Evolutionary conservation across 139 green algal species (phyloP), one percentile per base, ranked within the genome.

Genomic region (Auxenochlorella pyrenoidosa): DNA sequence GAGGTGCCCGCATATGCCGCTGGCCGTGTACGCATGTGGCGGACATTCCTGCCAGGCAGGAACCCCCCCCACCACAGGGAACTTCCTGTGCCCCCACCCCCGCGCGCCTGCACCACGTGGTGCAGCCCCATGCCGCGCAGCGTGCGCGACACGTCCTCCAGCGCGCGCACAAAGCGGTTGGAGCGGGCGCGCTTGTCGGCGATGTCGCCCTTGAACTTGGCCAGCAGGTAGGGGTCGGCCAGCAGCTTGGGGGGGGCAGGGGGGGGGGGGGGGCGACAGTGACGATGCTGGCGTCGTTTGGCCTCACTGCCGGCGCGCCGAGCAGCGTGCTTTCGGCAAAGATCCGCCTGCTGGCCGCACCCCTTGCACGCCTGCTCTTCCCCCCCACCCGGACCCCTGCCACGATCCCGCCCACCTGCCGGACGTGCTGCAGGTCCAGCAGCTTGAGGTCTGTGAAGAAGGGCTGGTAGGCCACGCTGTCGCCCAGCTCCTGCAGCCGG

Each of bases 191-290:
- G 78, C 84, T 82, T 84, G 54, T 89, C 82, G 8, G 88, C 88
- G 47, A 91, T 84, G 58, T 91, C 88, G 21, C 78, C 72, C 84
- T 87, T 87, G 84, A 91, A 91, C 88, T 91, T 91, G 38, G 76
- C 83, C 40, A 89, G 84, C 88, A 91, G 82, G 79, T 91, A 89
- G 59, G 84, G 88, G 84, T 91, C 84, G 16, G 78, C 78, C 41
- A 88, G 66, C 51, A 87, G 63, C 80, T 85, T 59, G 8, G 30
- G 2, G 22, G 30, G 66, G 18, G 18, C 21, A 40, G n/a, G 66
- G 30, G 32, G 13, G 34, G 15, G 70, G 34, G 16, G 18, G 13
- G 10, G 32, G 28, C n/a, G 32, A 32, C 32, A 73, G 28, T 40
- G 4, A 41, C 15, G 32, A 40, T 18, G 32, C 10, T n/a, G n/a